Evolutionary conservation across 805 yeast genomes (phyloP), one percentile per base, ranked within the genome.

Genomic region (Kodamaea kakaduensis): DNA sequence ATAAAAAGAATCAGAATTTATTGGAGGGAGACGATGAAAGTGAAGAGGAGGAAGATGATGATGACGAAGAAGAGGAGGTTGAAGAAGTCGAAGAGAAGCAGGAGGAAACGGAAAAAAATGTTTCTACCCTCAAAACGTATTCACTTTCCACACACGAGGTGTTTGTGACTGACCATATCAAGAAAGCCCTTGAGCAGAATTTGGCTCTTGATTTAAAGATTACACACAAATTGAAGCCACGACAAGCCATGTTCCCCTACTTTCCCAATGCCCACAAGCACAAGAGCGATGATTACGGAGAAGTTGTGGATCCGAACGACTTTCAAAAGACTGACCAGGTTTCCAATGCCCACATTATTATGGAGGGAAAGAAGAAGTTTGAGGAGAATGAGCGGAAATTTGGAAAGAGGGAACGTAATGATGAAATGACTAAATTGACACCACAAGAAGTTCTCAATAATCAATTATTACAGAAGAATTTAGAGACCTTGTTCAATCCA

Each of bases 231-330:
- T 60, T 67, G 56, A 50, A 75, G 67, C 56, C 73, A 52, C 58
- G 70, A 67, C 56, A 75, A 70, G 67, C 71, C 28, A 81, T 84
- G 84, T 93, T 90, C 51, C 97, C 96, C 9, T 83, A 66, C 46
- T 62, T 75, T 24, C 71, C 74, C 1, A 44, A 45, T 17, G 42
- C 51, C 6, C 72, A 68, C 31, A 75, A 76, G 46, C 63, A 73
- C 16, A 77, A 83, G 45, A 63, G 71, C 31, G 97, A 93, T 52
- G 97, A 90, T 45, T 93, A 90, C 56, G 99, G 99, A 19, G 81
- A 77, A 37, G 60, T 80, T 2, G 78, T 89, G 14, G 79, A 81
- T 42, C 71, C 72, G 27, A 74, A 77, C 24, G 82, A 81, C 46
- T 83, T 80, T 49, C 71, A 69, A 43, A 70, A 70, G 37, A 64